Conservation (phyloP, 2,329 filamentous ascomycete species). For the Pleomassaria siparia region DNA sequence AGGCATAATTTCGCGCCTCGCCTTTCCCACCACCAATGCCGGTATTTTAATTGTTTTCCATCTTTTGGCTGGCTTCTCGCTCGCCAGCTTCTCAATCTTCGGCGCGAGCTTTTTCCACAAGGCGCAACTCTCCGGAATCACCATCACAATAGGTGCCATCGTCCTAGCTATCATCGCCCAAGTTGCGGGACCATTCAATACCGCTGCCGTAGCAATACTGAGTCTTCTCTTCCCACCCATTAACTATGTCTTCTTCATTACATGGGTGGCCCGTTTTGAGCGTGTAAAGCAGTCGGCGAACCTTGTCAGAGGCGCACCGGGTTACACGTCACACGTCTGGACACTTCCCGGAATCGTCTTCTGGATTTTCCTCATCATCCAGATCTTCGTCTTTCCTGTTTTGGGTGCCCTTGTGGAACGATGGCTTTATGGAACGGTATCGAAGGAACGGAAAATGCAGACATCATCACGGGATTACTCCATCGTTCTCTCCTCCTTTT, state of each 20-base stretch:
- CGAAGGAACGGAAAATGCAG: conserved; percentile 50
- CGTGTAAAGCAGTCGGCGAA: conserved; percentile 60
- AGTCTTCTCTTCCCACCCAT: conserved; percentile 82
- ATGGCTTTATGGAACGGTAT: conserved; percentile 73
- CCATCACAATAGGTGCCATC: conserved; percentile 70
- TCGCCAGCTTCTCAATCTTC: conserved; percentile 79
- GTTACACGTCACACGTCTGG: conserved; percentile 52
- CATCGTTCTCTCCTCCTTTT: conserved; percentile 71
- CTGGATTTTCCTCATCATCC: conserved; percentile 75
- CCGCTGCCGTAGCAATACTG: conserved; percentile 67
- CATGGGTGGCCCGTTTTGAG: conserved; percentile 77
- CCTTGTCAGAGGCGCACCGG: conserved; percentile 62
- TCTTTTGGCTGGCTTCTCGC: conserved; percentile 71
- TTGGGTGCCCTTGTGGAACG: conserved; percentile 75
- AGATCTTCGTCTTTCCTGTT: conserved; percentile 76
- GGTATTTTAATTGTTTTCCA: conserved; percentile 61
- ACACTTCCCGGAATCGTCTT: conserved; percentile 71
- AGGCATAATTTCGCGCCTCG: conserved; percentile 65
- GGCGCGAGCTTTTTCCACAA: conserved; percentile 83
- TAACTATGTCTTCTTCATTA: conserved; percentile 82
- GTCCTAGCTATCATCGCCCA: conserved; percentile 82
- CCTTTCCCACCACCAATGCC: conserved; percentile 48
- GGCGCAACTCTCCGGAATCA: conserved; percentile 84
- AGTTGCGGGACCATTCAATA: conserved; percentile 64
- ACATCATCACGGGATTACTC: conserved; percentile 50